Percentiles rank a stretch among this genome's conserved stretches.
Evolutionary conservation across 805 yeast genomes (phyloP).

Genomic region (Kodamaea kaohsiungensis): DNA sequence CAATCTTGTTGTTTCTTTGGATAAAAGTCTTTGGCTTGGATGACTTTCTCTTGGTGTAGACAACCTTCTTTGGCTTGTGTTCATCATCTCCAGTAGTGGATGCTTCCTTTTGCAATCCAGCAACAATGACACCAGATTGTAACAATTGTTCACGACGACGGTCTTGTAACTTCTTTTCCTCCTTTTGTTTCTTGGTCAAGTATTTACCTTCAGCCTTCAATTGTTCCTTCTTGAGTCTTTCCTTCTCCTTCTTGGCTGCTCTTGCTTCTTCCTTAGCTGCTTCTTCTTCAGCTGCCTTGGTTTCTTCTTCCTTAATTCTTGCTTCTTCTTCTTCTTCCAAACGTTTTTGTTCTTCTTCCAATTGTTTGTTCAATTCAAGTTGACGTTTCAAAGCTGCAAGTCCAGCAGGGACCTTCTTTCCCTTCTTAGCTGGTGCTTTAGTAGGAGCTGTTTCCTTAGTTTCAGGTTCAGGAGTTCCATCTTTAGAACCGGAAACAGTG

Average conservation of each 20-base stretch:
- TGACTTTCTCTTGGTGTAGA: slow-evolving; percentile 73
- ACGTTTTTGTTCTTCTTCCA: slow-evolving; percentile 79
- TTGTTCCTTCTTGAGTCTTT: slow-evolving; percentile 82
- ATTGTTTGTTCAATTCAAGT: slow-evolving; percentile 82
- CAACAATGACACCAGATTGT: slow-evolving; percentile 70
- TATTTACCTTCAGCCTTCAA: slow-evolving; percentile 95
- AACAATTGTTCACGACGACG: slow-evolving; percentile 86
- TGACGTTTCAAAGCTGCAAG: slow-evolving; percentile 89
- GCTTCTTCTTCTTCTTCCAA: slow-evolving; percentile 68
- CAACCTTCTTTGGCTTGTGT: slow-evolving; percentile 63
- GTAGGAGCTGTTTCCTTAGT: slow-evolving; percentile 36
- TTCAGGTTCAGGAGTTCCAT: slow-evolving; percentile 37
- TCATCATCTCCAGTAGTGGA: slow-evolving; percentile 21
- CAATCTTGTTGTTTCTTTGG: slow-evolving; percentile 23
- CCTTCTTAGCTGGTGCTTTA: slow-evolving; percentile 46
- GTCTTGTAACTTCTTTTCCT: slow-evolving; percentile 82
- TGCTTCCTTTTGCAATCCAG: slow-evolving; percentile 60
- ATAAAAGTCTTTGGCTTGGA: slow-evolving; percentile 40
- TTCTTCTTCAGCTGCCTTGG: slow-evolving; percentile 58
- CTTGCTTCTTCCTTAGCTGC: slow-evolving; percentile 59
- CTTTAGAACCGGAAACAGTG: slow-evolving; percentile 13
- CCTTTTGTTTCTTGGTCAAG: slow-evolving; percentile 91
- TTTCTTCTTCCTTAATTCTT: slow-evolving; percentile 52
- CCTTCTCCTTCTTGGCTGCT: slow-evolving; percentile 79
- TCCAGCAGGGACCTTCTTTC: slow-evolving; percentile 86